Conservation (phyloP, 1,139 yeast species). For the Pichia terricola region DNA sequence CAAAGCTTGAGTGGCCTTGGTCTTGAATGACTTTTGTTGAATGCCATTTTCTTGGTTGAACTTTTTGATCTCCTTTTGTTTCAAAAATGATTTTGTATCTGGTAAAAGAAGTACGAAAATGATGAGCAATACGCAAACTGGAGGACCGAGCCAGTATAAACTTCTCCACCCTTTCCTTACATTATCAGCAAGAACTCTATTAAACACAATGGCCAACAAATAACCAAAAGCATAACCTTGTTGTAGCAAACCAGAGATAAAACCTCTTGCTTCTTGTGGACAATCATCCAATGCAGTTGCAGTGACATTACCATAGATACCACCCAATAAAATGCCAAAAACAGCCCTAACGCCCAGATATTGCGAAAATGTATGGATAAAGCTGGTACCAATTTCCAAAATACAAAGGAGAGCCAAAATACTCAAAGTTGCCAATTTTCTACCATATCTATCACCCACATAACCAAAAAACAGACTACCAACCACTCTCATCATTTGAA, state of each 20-base stretch:
- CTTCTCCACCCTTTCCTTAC: conserved; percentile 61
- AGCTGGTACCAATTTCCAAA: conserved; percentile 66
- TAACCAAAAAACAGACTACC: conserved; percentile 68
- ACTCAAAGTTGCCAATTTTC: conserved; percentile 59
- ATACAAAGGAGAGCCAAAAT: conserved; percentile 44
- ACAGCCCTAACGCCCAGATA: conserved; percentile 63
- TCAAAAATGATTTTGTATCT: conserved; percentile 48
- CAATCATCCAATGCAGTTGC: conserved; percentile 62
- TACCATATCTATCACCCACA: conserved; percentile 58
- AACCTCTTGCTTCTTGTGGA: conserved; percentile 53
- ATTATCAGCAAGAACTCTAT: conserved; percentile 48
- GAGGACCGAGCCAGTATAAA: conserved; percentile 72
- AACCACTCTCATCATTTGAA: conserved; percentile 69
- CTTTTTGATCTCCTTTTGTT: conserved; percentile 25
- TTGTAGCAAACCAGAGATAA: conserved; percentile 59
- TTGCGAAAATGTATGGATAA: conserved; percentile 51
- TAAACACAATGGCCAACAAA: conserved; percentile 53
- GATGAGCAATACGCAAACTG: conserved; percentile 51
- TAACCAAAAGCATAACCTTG: conserved; percentile 72
- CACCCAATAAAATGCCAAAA: conserved; percentile 66
- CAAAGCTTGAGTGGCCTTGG: conserved; percentile 26
- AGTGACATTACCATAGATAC: conserved; percentile 58
- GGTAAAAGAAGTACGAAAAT: conserved; percentile 47
- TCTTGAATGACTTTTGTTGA: conserved; percentile 20
- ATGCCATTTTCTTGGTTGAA: conserved; percentile 24